Evolutionary conservation across 2,329 filamentous ascomycete species (phyloP).

Genomic region (Claviceps digitariae): DNA sequence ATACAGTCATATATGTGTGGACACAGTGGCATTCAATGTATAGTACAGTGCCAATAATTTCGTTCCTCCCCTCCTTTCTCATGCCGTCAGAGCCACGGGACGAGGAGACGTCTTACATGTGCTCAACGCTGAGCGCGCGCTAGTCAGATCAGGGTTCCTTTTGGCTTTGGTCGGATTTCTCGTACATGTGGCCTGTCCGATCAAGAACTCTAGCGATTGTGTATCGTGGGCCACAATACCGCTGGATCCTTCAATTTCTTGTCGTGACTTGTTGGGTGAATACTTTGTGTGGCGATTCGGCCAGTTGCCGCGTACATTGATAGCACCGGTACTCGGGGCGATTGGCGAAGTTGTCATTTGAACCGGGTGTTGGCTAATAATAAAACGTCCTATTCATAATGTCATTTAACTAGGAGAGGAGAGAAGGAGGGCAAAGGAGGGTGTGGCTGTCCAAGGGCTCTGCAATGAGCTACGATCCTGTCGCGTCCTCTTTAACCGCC

Average conservation of each 20-base stretch:
- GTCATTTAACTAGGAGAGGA: not conserved
- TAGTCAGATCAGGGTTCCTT: not conserved
- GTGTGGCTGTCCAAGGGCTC: not conserved
- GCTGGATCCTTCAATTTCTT: not conserved
- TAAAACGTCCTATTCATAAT: not conserved
- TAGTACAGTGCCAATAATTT: not conserved
- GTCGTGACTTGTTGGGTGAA: not conserved
- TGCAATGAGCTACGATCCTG: not conserved
- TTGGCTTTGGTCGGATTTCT: not conserved
- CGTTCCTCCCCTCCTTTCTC: not conserved
- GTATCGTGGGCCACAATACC: not conserved
- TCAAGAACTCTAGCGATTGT: not conserved
- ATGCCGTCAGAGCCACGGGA: not conserved
- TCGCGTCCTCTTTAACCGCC: not conserved
- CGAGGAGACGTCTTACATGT: not conserved
- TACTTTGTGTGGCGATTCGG: not conserved
- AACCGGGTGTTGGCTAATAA: not conserved
- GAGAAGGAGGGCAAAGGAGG: too few relatives aligned
- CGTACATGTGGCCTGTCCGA: not conserved
- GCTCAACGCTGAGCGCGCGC: not conserved
- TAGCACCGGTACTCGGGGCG: not conserved
- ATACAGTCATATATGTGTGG: not conserved
- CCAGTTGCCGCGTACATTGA: not conserved
- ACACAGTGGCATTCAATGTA: not conserved
- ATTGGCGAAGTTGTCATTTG: not conserved